Conservation (phyloP, 139 green algal species). For the Diplosphaera chodatii region DNA sequence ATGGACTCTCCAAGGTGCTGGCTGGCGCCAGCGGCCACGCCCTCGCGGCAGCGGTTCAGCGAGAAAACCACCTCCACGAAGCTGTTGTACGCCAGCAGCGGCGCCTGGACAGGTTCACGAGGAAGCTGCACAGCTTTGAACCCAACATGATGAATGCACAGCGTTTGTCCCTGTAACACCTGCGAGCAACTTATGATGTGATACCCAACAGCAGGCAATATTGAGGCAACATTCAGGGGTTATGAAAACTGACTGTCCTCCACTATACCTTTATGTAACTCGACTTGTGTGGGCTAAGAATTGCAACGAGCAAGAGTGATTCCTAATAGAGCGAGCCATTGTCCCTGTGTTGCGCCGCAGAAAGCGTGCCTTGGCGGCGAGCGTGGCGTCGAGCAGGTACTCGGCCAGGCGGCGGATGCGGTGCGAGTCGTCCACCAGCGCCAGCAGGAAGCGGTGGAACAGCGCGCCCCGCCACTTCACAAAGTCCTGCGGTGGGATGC, state of each 20-base stretch:
- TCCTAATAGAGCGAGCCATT: no score
- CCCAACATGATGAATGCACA: not conserved
- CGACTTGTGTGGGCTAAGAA: no score
- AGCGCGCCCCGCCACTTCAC: constrained; percentile 85
- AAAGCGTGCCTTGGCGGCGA: constrained; percentile 27
- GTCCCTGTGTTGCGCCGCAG: no score
- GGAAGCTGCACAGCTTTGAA: no score
- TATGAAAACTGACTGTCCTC: no score
- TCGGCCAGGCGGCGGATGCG: constrained; percentile 33
- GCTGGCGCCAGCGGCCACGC: constrained; percentile 5
- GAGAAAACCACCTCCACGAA: constrained; percentile 86
- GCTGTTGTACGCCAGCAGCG: constrained; percentile 86
- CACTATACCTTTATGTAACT: no score
- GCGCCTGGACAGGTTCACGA: constrained; percentile 32
- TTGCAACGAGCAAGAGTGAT: no score
- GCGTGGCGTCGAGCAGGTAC: constrained; percentile 41
- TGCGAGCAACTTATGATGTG: no score
- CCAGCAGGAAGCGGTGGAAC: constrained; percentile 73
- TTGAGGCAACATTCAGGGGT: no score
- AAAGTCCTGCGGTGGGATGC: constrained; percentile 51
- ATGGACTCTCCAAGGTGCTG: not conserved
- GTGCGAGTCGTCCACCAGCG: constrained; percentile 67
- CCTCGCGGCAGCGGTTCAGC: constrained; percentile 68
- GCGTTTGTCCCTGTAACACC: not conserved
- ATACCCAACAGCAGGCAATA: no score